phyloP scores from a whole-genome alignment of 2,329 filamentous ascomycete species.

The Orbilia oligospora region DNA sequence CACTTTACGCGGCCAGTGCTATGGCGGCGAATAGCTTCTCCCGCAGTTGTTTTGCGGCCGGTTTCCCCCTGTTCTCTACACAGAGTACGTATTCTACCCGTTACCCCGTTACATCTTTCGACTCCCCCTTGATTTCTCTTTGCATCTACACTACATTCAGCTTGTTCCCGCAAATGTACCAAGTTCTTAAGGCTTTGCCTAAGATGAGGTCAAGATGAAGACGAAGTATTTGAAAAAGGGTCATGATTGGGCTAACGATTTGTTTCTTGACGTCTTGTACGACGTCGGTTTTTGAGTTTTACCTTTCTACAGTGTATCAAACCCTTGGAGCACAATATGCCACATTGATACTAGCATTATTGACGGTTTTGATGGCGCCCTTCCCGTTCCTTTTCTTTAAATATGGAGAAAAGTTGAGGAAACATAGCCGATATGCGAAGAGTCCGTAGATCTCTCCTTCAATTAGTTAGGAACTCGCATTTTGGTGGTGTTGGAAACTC shows the following conservation, averaged over 20 bases:
- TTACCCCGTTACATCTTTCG: no score
- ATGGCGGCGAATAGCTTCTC: constrained; percentile 87
- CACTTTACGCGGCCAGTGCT: constrained; percentile 80
- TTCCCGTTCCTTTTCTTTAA: constrained; percentile 71
- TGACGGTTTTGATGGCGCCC: constrained; percentile 75
- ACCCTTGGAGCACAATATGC: constrained; percentile 80
- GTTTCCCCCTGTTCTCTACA: constrained; percentile 81
- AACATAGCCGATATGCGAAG: constrained; percentile 72
- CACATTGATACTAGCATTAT: constrained; percentile 74
- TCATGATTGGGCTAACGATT: constrained; percentile 26
- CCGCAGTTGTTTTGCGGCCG: constrained; percentile 82
- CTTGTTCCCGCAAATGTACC: background rate
- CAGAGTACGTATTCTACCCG: constrained; percentile 68
- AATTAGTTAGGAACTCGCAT: background rate
- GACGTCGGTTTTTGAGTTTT: constrained; percentile 24
- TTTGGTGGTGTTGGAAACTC: background rate
- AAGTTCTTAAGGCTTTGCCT: background rate
- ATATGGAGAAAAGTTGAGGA: constrained; percentile 73
- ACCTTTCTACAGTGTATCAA: constrained; percentile 72
- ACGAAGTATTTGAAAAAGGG: background rate
- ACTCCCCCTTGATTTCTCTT: no score
- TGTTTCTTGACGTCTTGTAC: constrained; percentile 46
- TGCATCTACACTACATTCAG: no score
- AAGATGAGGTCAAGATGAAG: constrained; percentile 65
- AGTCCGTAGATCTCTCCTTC: constrained; percentile 35